phyloP scores from a whole-genome alignment of 225 moss, liverwort and hornwort genomes.

The Lunularia cruciata region DNA sequence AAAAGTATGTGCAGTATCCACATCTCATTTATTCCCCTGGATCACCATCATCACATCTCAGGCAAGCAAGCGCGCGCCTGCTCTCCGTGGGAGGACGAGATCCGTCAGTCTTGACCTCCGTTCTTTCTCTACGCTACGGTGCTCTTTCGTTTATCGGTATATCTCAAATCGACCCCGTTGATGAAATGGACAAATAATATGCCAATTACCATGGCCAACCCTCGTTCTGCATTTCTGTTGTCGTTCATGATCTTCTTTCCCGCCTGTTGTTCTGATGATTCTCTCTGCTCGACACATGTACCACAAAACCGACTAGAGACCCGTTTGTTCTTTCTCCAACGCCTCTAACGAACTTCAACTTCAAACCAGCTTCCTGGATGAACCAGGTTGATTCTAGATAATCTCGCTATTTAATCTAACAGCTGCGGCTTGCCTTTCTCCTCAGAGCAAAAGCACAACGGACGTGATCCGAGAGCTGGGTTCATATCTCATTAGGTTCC shows the following conservation, averaged over 20 bases:
- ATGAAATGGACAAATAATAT: background rate
- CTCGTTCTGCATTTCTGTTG: background rate
- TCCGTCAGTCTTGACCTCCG: too few relatives aligned
- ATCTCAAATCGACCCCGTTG: background rate
- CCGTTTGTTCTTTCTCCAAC: background rate
- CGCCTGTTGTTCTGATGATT: background rate
- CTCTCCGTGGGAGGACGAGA: too few relatives aligned
- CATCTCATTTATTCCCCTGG: constrained; percentile 1
- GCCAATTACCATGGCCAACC: constrained; percentile 2
- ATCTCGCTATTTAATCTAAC: too few relatives aligned
- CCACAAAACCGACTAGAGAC: background rate
- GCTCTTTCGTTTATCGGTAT: background rate
- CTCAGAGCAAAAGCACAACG: background rate
- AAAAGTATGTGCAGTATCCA: background rate
- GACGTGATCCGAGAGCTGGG: background rate
- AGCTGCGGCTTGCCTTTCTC: background rate
- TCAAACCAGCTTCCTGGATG: background rate
- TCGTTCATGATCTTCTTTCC: background rate
- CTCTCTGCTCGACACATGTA: background rate
- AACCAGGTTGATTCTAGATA: background rate
- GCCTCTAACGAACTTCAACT: background rate
- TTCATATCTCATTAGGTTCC: background rate
- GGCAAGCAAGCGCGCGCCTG: background rate
- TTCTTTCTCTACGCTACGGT: background rate
- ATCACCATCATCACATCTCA: constrained; percentile 5